Percentiles rank a stretch among this genome's conserved stretches.
Conservation (phyloP, 2,329 filamentous ascomycete species). For the Sporothrix humicola region DNA sequence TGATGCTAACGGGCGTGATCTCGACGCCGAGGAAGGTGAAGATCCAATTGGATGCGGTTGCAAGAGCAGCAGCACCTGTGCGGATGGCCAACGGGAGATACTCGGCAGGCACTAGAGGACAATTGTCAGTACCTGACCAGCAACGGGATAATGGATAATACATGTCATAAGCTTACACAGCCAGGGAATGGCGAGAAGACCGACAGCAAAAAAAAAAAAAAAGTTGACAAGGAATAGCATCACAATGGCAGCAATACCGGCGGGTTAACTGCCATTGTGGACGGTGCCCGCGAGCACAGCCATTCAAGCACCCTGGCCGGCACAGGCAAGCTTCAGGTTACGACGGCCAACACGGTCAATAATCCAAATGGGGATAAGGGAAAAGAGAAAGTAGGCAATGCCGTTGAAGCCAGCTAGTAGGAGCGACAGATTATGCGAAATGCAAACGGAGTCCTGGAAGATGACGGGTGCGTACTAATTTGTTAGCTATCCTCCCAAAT, state of each 20-base stretch:
- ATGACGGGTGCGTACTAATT: constrained; percentile 26
- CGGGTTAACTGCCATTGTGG: constrained; percentile 42
- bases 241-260: constrained; percentile 69
- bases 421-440: constrained; percentile 30
- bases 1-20: constrained; percentile 47
- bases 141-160: too few species aligned
- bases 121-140: not conserved
- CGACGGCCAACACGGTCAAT: constrained; percentile 71
- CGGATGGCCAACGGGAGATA: constrained; percentile 32
- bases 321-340: constrained; percentile 54
- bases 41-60: constrained; percentile 32
- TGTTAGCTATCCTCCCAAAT: too few species aligned
- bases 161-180: constrained; percentile 39
- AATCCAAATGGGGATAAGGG: constrained; percentile 32
- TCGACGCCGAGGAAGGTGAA: constrained; percentile 46
- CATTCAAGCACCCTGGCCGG: constrained; percentile 74
- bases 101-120: constrained; percentile 45
- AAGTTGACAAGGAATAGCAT: constrained; percentile 54
- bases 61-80: constrained; percentile 36
- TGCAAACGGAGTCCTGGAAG: constrained; percentile 33
- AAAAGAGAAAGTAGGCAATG: constrained; percentile 32
- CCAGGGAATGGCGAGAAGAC: constrained; percentile 49
- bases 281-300: constrained; percentile 59
- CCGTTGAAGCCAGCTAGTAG: constrained; percentile 30
- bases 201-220: constrained; percentile 41